These are phyloP conservation scores for Coleophoma cylindrospora DNA, from an alignment of 2,329 filamentous ascomycete species.

Conservation along the genomic window DNA sequence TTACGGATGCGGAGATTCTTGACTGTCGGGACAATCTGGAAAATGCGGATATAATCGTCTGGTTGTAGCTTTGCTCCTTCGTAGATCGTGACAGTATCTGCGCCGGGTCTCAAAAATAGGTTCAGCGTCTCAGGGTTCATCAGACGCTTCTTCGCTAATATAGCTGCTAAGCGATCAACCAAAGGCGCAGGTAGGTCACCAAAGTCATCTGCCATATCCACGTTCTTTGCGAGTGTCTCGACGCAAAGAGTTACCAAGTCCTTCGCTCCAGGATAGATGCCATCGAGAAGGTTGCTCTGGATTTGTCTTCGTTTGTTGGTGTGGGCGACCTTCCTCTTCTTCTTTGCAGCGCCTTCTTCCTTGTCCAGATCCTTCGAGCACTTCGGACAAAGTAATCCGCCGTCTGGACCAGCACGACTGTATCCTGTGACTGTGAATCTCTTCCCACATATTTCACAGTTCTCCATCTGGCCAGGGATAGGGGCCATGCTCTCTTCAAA, in stretches of 20 bases:
- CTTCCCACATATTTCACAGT: conserved; percentile 80
- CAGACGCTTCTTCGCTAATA: conserved; percentile 56
- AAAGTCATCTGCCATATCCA: conserved; percentile 56
- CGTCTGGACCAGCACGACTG: conserved; percentile 74
- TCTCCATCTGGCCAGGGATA: conserved; percentile 70
- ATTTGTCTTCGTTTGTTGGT: conserved; percentile 61
- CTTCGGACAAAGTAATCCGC: conserved; percentile 76
- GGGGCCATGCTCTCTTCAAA: conserved; percentile 37
- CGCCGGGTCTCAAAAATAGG: conserved; percentile 49
- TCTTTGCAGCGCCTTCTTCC: conserved; percentile 54
- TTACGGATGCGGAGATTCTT: conserved; percentile 72
- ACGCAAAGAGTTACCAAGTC: conserved; percentile 60
- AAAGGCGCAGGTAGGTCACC: conserved; percentile 50
- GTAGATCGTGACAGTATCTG: conserved; percentile 49
- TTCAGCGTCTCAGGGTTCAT: conserved; percentile 48
- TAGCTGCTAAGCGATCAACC: conserved; percentile 54
- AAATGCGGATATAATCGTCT: conserved; percentile 76
- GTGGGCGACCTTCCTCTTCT: conserved; percentile 49
- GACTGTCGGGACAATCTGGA: conserved; percentile 67
- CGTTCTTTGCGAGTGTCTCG: conserved; percentile 57
- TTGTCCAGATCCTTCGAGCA: conserved; percentile 74
- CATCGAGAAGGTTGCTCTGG: conserved; percentile 82
- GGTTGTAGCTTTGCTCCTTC: conserved; percentile 60
- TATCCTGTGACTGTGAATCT: conserved; percentile 92
- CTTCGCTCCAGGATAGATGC: conserved; percentile 62